Percentiles rank a stretch among this genome's conserved stretches.
These are phyloP conservation scores for Hortaea werneckii DNA, from an alignment of 2,329 filamentous ascomycete species.

Conservation along the genomic window DNA sequence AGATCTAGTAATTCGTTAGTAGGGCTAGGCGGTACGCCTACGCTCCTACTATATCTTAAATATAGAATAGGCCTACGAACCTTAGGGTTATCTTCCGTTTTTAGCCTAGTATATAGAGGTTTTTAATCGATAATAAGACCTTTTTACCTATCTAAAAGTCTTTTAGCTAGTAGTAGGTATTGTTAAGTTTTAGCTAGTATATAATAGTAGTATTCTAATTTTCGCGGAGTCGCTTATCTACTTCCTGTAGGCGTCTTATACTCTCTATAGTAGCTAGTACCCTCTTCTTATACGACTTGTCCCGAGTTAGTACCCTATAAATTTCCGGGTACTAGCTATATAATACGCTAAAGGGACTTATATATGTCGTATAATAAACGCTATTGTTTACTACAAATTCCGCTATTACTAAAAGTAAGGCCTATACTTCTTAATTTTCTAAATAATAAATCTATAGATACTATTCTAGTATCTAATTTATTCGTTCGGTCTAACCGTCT, in stretches of 20 bases:
- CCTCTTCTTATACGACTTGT: neutral
- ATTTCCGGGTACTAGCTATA: neutral
- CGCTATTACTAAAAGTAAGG: neutral
- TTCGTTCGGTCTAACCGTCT: neutral
- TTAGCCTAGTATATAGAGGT: neutral
- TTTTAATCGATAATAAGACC: neutral
- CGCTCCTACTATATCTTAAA: neutral
- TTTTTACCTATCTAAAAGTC: neutral
- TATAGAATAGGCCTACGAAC: neutral
- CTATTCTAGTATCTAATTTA: neutral
- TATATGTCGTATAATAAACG: neutral
- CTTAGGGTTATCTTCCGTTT: neutral
- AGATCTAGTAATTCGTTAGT: neutral
- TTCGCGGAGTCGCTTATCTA: neutral
- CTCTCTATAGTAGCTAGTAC: neutral
- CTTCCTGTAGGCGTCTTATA: neutral
- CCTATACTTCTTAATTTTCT: neutral
- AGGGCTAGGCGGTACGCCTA: neutral
- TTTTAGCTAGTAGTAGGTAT: neutral
- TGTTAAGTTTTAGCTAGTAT: neutral
- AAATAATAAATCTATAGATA: neutral
- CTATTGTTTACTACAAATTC: neutral
- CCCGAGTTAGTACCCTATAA: neutral
- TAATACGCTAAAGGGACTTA: neutral
- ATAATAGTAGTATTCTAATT: neutral